These are phyloP conservation scores for Globisporangium echinulatum DNA, from an alignment of 352 stramenopile genomes.

Conservation along the genomic window DNA sequence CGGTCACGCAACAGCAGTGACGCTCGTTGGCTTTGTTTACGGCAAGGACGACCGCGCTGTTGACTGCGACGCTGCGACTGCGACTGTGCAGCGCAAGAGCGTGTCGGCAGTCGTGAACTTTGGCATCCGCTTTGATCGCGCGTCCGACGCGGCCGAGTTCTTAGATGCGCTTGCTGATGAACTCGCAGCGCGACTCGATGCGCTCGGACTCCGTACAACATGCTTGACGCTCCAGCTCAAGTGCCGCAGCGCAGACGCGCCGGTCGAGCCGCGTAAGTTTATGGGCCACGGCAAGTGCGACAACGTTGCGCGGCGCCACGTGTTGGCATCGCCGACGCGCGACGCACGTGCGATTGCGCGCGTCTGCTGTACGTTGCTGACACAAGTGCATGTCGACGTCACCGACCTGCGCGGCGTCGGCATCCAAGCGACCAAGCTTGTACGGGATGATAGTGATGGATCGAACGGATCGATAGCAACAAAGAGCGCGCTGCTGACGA, in stretches of 20 bases:
- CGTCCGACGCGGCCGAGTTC: conserved; percentile 73
- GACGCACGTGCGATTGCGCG: conserved; percentile 42
- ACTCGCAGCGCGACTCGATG: conserved; percentile 51
- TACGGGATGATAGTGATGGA: conserved; percentile 1
- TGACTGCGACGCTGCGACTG: conserved; percentile 34
- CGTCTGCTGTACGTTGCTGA: conserved; percentile 51
- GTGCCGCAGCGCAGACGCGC: conserved; percentile 57
- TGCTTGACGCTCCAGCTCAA: conserved; percentile 84
- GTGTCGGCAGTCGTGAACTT: conserved; percentile 92
- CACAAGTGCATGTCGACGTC: conserved; percentile 46
- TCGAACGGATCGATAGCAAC: background rate
- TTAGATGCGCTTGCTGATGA: conserved; percentile 75
- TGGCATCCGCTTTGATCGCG: conserved; percentile 85
- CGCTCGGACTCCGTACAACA: conserved; percentile 44
- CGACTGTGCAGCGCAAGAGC: conserved; percentile 76
- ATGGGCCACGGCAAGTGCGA: conserved; percentile 85
- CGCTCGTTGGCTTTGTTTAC: conserved; percentile 67
- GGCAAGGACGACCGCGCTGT: conserved; percentile 69
- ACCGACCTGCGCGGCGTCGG: conserved; percentile 69
- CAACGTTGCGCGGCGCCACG: conserved; percentile 73
- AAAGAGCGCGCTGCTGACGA: conserved; percentile 33
- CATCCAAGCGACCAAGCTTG: conserved; percentile 72
- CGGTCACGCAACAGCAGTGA: conserved; percentile 63
- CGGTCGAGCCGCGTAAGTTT: conserved; percentile 78
- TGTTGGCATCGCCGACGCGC: conserved; percentile 51